Evolutionary conservation across 148 eudicot genomes (phyloP), one percentile per base, ranked within the genome.

Genomic region (Amaranthus hypochondriacus): DNA sequence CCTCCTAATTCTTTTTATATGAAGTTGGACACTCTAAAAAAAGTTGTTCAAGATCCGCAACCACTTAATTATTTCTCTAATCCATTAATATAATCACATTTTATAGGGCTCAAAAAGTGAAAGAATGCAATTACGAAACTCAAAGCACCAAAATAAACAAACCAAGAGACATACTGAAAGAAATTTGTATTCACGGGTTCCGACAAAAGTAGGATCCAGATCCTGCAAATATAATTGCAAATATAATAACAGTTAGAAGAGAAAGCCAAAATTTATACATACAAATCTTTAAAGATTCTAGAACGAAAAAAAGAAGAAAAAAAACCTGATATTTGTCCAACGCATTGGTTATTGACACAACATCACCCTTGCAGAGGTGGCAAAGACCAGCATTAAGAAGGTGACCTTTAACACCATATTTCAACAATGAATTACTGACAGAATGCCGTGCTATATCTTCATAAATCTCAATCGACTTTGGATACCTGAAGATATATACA

Each of bases 331-430:
- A 85, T 81, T 81, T 77, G 55, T 87, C 89, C 80, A 89, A 76
- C 59, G 91, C 83, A 68, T 89, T 89, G 72, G 75, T 81, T 70
- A 87, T 89, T 69, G 93, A 85, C 74, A 87, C 91, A 46, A 80
- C 81, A 76, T 89, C 94, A 39, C 82, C 85, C 79, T 84, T 89
- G 62, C 89, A 89, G 55, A 89, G 94, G 76, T 89, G 91, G 76
- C 94, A 89, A 80, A 89, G 79, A 66, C 94, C 94, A 68, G 94
- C 94, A 78, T 89, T 89, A 70, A 89, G 91, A 74, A 89, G 91
- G 80, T 87, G 91, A 56, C 94, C 91, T 80, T 81, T 87, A 60
- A 84, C 94, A 65, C 91, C 91, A 80, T 87, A 84, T 73, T 87
- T 89, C 56, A 86, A 83, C 69, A 87, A 77, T 72, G 82, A 83